phyloP scores from a whole-genome alignment of 2,329 filamentous ascomycete species.

The Talaromyces sp. region DNA sequence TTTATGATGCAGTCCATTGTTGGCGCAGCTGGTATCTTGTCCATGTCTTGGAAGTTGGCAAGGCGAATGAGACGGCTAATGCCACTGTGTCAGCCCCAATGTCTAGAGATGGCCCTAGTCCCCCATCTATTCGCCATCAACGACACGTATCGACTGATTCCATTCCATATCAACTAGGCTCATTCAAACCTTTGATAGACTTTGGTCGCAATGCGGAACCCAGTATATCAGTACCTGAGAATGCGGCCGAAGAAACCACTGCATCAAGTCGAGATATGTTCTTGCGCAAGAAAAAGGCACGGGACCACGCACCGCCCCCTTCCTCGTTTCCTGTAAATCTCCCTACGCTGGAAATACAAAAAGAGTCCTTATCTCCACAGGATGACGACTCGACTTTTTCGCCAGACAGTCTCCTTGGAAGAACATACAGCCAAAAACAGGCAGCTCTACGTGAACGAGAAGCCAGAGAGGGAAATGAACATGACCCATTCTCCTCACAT shows the following conservation, averaged over 20 bases:
- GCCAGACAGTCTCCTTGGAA: conserved; percentile 37
- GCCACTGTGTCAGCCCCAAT: conserved; percentile 15
- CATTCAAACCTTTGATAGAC: conserved; percentile 66
- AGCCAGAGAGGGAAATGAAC: conserved; percentile 31
- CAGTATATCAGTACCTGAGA: conserved; percentile 21
- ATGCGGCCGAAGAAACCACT: background rate
- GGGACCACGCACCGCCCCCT: conserved; percentile 31
- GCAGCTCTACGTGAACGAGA: conserved; percentile 39
- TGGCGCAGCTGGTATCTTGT: conserved; percentile 94
- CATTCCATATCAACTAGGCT: conserved; percentile 59
- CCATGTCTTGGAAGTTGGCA: conserved; percentile 62
- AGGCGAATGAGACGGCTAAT: conserved; percentile 28
- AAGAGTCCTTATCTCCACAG: conserved; percentile 15
- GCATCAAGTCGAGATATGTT: conserved; percentile 24
- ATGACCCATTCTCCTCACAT: conserved; percentile 48
- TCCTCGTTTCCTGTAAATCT: conserved; percentile 29
- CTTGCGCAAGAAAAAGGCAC: conserved; percentile 27
- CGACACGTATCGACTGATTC: conserved; percentile 20
- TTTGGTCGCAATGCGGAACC: conserved; percentile 57
- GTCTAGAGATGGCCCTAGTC: conserved; percentile 25
- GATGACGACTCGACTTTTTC: conserved; percentile 34
- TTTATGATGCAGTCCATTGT: conserved; percentile 67
- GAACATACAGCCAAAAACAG: conserved; percentile 40
- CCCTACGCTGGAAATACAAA: conserved; percentile 24
- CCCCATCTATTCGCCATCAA: conserved; percentile 19